Percentiles rank a stretch among this genome's conserved stretches.
phyloP scores from a whole-genome alignment of 495 filamentous ascomycete species.

The Venustampulla echinocandica region DNA sequence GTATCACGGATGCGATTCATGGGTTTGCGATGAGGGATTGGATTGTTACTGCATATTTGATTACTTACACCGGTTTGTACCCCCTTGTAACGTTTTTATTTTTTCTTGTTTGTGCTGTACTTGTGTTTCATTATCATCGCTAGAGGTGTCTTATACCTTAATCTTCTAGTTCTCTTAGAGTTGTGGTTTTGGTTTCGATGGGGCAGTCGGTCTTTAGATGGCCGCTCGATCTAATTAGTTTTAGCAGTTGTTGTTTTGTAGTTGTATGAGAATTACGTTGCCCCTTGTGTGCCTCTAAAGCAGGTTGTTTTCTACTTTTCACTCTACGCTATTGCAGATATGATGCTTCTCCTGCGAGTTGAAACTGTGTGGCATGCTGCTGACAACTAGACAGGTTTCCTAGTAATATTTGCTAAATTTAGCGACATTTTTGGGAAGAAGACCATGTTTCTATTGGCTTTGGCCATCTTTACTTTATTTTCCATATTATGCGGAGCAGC shows the following conservation, averaged over 20 bases:
- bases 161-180: no score
- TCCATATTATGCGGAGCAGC: conserved; percentile 42
- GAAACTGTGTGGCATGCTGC: background rate
- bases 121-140: no score
- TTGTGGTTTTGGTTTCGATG: no score
- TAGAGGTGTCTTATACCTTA: no score
- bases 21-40: conserved; percentile 42
- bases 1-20: conserved; percentile 36
- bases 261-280: no score
- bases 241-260: no score
- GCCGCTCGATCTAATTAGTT: no score
- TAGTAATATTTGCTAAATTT: conserved; percentile 38
- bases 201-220: no score
- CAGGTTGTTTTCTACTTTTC: background rate
- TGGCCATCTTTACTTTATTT: conserved; percentile 42
- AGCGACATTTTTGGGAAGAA: conserved; percentile 46
- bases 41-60: conserved; percentile 47
- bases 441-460: conserved; percentile 34
- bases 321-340: background rate
- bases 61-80: conserved; percentile 46
- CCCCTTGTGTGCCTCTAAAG: background rate
- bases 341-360: background rate
- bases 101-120: no score
- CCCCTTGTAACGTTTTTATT: no score
- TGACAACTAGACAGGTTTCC: conserved; percentile 10